These are phyloP conservation scores for Tephrocybe rancida DNA, from an alignment of 768 basidiomycete species.

Conservation along the genomic window DNA sequence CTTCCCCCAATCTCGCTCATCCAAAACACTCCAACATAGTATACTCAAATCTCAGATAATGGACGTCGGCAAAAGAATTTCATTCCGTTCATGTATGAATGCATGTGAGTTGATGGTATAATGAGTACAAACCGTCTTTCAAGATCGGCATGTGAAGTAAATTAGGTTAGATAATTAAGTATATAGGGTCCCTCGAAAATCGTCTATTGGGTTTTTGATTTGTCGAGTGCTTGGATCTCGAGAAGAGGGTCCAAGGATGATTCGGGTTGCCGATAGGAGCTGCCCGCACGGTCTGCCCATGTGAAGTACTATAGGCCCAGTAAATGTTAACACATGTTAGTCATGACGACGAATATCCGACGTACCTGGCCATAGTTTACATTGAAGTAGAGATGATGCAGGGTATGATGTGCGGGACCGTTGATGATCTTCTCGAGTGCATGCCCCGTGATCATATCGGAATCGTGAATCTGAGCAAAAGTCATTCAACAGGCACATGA, in stretches of 20 bases:
- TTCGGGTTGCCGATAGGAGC: constrained; percentile 89
- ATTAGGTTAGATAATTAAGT: constrained; percentile 12
- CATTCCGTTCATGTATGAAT: constrained; percentile 2
- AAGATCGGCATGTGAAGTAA: not conserved
- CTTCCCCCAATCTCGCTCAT: too few relatives aligned
- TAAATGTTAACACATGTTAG: not conserved
- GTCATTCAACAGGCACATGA: not conserved
- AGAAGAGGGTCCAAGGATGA: constrained; percentile 83
- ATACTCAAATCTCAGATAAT: too few relatives aligned
- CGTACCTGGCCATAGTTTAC: constrained; percentile 91
- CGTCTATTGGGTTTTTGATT: constrained; percentile 23
- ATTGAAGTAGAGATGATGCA: constrained; percentile 96
- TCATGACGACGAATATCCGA: not conserved
- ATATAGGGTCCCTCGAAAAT: not conserved
- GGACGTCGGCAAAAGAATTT: not conserved
- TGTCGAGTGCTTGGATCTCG: constrained; percentile 48
- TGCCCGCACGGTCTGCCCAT: constrained; percentile 83
- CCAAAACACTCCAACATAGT: too few relatives aligned
- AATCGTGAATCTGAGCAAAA: constrained; percentile 85
- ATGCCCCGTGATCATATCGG: constrained; percentile 96
- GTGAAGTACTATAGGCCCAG: constrained; percentile 80
- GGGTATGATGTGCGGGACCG: constrained; percentile 97
- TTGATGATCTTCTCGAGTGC: constrained; percentile 89
- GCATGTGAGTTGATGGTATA: constrained; percentile 3
- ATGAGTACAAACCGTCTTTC: constrained; percentile 10